Base-by-base conservation (phyloP, 257 asterid genomes). In the Ballota nigra region DNA sequence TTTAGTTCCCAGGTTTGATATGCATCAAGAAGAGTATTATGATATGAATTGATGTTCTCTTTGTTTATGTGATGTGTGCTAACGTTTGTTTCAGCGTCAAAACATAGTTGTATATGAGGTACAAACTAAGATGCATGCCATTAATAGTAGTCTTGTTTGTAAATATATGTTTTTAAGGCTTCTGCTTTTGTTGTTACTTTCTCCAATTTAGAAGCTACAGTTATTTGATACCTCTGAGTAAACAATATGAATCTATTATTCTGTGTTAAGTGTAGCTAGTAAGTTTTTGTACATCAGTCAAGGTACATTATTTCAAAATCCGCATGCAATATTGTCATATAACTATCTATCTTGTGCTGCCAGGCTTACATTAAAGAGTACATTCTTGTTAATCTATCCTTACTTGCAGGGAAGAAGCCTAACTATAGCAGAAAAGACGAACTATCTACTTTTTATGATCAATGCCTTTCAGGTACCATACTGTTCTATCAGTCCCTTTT, bases 401-500 rank as follows among this genome's bases (percentile, higher is more conserved):
- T 60, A 41, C 41, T 70, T 86, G 92, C 97, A 91, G 99, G 99
- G 88, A 62, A 95, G 96, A 89, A 79, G 83, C 75, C 82, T 88
- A 63, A 86, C 86, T 57, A 83, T 89, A 62, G 87, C 99, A 16
- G 99, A 95, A 82, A 95, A 95, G 94, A 95, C 88, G 16, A 92
- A 89, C 82, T 95, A 95, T 82, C 87, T 92, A 38, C 98, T 95
- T 74, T 88, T 95, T 75, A 92, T 92, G 99, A 95, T 95, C 81
- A 91, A 95, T 83, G 91, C 95, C 45, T 95, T 95, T 79, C 99
- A 95, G 98, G 99, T 94, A 84, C 57, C 45, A 47, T 59, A 34
- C 24, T 68, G 38, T 58, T 38, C 47, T 34, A 36, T 63, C 15
- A 40, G 16, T 73, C 71, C 72, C 68, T 60, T 49, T 63, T 63